A percentile compares a stretch with the other conserved stretches of the same genome.
Conservation (phyloP, 441 rosid genomes). For the Bruguiera hainesii region DNA sequence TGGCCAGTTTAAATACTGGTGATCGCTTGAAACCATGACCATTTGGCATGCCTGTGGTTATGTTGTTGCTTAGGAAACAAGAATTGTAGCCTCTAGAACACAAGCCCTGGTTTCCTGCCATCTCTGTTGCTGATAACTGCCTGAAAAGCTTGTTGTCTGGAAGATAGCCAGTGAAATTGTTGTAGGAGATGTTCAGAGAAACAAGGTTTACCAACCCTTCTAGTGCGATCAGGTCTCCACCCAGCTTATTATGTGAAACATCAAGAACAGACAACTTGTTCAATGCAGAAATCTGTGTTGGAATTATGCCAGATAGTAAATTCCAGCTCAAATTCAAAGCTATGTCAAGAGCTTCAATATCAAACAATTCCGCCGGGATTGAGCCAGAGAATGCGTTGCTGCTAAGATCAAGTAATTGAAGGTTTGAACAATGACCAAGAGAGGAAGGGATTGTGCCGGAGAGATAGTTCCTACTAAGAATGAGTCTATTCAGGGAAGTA, state of each 20-base stretch:
- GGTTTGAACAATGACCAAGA: conserved; percentile 65
- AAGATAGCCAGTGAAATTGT: conserved; percentile 81
- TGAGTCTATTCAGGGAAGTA: conserved; percentile 59
- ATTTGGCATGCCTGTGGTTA: conserved; percentile 23
- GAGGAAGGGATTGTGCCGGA: conserved; percentile 71
- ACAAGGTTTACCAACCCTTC: conserved; percentile 74
- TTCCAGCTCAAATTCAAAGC: conserved; percentile 90
- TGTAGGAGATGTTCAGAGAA: conserved; percentile 76
- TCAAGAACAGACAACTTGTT: conserved; percentile 78
- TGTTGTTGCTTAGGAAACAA: conserved; percentile 50
- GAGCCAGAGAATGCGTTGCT: conserved; percentile 67
- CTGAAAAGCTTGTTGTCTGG: conserved; percentile 85
- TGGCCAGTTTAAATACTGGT: conserved; percentile 50
- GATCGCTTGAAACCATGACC: conserved; percentile 30
- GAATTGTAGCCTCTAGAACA: conserved; percentile 61
- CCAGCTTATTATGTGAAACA: conserved; percentile 78
- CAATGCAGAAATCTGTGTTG: conserved; percentile 65
- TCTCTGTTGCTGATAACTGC: conserved; percentile 49
- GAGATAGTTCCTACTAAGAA: conserved; percentile 57
- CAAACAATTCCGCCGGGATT: conserved; percentile 68
- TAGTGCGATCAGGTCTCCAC: conserved; percentile 55
- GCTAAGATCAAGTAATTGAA: conserved; percentile 88
- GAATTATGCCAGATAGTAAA: conserved; percentile 67
- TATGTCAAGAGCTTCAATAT: conserved; percentile 78
- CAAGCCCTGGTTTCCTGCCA: conserved; percentile 61